phyloP scores from a whole-genome alignment of 1,139 yeast genomes.

The Zhuliangozyma blackwelliae region DNA sequence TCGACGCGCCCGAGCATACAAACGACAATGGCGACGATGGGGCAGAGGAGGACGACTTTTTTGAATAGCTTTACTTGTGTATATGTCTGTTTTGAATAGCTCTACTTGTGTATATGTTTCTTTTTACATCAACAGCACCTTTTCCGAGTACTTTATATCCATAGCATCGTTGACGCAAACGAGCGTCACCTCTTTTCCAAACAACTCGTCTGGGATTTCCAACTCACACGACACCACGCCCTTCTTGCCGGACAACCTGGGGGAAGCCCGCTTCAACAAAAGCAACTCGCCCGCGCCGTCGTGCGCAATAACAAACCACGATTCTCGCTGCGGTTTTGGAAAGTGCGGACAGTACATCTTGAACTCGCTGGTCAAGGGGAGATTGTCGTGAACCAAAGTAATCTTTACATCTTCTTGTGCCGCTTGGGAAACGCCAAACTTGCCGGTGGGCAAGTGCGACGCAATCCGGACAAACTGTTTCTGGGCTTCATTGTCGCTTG shows the following conservation, averaged over 20 bases:
- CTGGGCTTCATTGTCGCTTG: conserved; percentile 13
- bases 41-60: conserved; percentile 40
- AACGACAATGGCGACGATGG: conserved; percentile 16
- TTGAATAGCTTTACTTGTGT: conserved; percentile 23
- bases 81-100: neutral
- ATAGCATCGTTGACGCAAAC: conserved; percentile 64
- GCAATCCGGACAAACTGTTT: conserved; percentile 42
- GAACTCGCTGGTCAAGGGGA: conserved; percentile 54
- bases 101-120: neutral
- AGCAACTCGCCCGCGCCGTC: conserved; percentile 48
- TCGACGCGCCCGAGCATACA: conserved; percentile 37
- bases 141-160: conserved; percentile 38
- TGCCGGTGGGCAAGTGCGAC: conserved; percentile 48
- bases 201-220: conserved; percentile 46
- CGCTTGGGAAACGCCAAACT: conserved; percentile 29
- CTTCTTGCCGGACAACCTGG: conserved; percentile 41
- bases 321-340: conserved; percentile 88
- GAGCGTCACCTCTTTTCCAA: conserved; percentile 43
- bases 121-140: conserved; percentile 4
- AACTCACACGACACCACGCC: conserved; percentile 43
- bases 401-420: conserved; percentile 35
- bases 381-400: conserved; percentile 49
- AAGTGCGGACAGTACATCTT: conserved; percentile 73
- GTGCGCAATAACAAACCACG: conserved; percentile 80
- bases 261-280: conserved; percentile 65